Percentiles rank a stretch among this genome's conserved stretches.
phyloP scores from a whole-genome alignment of 371 early-diverging fungal genomes.

The Apophysomyces elegans region DNA sequence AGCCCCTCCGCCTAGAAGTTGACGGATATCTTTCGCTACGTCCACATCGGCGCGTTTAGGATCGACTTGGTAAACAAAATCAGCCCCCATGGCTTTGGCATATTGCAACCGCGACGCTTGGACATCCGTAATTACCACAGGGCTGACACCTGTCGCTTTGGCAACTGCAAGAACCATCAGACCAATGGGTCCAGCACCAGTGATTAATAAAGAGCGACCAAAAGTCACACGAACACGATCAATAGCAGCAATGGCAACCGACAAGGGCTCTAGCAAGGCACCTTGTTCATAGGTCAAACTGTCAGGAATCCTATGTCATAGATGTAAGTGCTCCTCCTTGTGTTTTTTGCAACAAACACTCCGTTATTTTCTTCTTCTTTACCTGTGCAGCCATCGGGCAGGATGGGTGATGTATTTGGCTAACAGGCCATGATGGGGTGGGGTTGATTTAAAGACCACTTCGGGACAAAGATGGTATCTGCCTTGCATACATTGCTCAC shows the following conservation, averaged over 20 bases:
- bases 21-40: conserved; percentile 40
- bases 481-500: conserved; percentile 51
- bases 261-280: conserved; percentile 46
- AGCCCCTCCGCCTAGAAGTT: conserved; percentile 36
- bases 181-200: conserved; percentile 54
- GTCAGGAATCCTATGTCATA: conserved; percentile 30
- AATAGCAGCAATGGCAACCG: conserved; percentile 49
- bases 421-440: conserved; percentile 46
- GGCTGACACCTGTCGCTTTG: conserved; percentile 44
- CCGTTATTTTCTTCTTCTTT: neutral
- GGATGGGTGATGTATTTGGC: conserved; percentile 53
- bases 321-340: neutral
- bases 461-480: conserved; percentile 52
- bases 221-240: conserved; percentile 45
- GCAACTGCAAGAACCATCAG: conserved; percentile 47
- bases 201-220: conserved; percentile 42
- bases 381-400: conserved; percentile 50
- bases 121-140: conserved; percentile 45
- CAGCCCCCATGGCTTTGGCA: conserved; percentile 31
- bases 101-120: conserved; percentile 40
- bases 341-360: neutral
- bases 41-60: conserved; percentile 26
- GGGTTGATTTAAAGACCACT: conserved; percentile 52
- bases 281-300: conserved; percentile 43
- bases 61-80: conserved; percentile 25